Evolutionary conservation across 495 filamentous ascomycete genomes (phyloP).

Genomic region (Penicillium cosmopolitanum): DNA sequence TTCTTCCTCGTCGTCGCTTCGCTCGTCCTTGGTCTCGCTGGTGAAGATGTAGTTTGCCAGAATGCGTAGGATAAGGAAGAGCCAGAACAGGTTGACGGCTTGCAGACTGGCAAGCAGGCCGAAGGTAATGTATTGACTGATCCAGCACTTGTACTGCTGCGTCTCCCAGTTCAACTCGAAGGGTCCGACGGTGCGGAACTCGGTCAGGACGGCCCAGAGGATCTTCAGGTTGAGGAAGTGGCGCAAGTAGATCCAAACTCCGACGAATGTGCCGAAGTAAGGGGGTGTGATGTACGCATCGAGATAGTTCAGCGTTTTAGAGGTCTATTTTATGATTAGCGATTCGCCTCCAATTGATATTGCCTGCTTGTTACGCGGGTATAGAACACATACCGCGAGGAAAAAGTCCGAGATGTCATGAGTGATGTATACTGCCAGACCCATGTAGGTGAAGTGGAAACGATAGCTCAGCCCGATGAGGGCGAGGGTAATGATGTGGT

Average conservation of each 20-base stretch:
- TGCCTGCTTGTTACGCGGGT: background rate
- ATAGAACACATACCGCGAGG: slow-evolving; percentile 74
- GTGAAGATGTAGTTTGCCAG: slow-evolving; percentile 60
- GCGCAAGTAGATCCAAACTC: slow-evolving; percentile 87
- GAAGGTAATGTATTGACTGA: slow-evolving; percentile 76
- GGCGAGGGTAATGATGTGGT: slow-evolving; percentile 91
- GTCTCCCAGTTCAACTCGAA: slow-evolving; percentile 86
- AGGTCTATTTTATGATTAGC: slow-evolving; percentile 62
- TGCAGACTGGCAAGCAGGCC: slow-evolving; percentile 72
- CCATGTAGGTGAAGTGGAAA: slow-evolving; percentile 98
- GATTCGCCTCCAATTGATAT: background rate
- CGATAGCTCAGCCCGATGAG: slow-evolving; percentile 90
- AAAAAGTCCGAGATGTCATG: slow-evolving; percentile 98
- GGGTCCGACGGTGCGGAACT: slow-evolving; percentile 87
- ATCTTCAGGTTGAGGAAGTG: slow-evolving; percentile 91
- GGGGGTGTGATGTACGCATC: slow-evolving; percentile 75
- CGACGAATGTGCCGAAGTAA: slow-evolving; percentile 84
- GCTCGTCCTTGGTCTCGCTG: slow-evolving; percentile 54
- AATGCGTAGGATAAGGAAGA: slow-evolving; percentile 79
- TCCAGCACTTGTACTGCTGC: slow-evolving; percentile 78
- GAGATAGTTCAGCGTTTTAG: slow-evolving; percentile 92
- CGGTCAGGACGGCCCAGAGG: slow-evolving; percentile 79
- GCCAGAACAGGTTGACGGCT: slow-evolving; percentile 84
- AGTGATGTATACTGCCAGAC: slow-evolving; percentile 95
- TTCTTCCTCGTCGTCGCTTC: slow-evolving; percentile 65